Evolutionary conservation across 768 basidiomycete genomes (phyloP).

Genomic region (Dacryopinax spathularia): DNA sequence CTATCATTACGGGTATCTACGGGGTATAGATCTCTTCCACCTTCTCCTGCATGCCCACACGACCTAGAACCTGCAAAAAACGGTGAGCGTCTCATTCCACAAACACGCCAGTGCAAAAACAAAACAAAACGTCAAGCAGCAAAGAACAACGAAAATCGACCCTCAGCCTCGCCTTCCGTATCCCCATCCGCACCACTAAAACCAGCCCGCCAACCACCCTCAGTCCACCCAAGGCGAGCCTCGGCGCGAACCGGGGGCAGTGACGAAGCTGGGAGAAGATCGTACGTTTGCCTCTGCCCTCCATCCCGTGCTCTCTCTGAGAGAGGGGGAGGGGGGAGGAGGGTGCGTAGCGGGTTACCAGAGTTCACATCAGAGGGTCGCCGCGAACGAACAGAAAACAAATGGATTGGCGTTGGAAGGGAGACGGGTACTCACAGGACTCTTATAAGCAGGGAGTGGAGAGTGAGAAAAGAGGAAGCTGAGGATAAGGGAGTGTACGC

Average conservation of each 20-base stretch:
- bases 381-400: background rate
- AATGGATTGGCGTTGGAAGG: no score
- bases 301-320: no score
- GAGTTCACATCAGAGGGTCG: conserved; percentile 11
- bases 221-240: no score
- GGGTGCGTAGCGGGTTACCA: conserved; percentile 15
- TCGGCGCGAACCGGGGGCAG: no score
- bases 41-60: background rate
- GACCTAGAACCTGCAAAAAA: background rate
- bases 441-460: background rate
- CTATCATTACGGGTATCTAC: background rate
- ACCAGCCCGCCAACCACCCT: background rate
- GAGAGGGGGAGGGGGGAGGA: conserved; percentile 4
- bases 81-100: background rate
- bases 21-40: no score
- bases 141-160: background rate
- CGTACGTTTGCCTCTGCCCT: background rate
- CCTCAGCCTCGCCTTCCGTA: conserved; percentile 3
- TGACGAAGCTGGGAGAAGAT: background rate
- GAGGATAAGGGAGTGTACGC: conserved; percentile 7
- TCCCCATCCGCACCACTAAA: background rate
- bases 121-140: background rate
- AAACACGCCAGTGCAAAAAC: background rate
- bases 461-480: background rate
- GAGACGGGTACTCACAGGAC: background rate